These are phyloP conservation scores for Onygenales sp. DNA, from an alignment of 2,329 filamentous ascomycete species.

Conservation along the genomic window DNA sequence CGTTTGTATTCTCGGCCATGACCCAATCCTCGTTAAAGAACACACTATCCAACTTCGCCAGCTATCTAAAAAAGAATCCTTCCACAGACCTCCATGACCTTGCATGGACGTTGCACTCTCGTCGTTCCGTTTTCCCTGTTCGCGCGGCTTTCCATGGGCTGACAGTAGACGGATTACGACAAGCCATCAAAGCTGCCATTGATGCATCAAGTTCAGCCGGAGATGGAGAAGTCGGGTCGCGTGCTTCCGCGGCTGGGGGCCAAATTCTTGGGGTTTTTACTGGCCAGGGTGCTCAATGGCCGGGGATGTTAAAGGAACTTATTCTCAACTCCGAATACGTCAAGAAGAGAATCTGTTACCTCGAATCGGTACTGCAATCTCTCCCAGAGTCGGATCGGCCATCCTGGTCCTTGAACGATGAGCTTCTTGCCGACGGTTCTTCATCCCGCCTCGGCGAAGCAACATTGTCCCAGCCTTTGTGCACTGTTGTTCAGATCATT, in stretches of 20 bases:
- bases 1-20: slow-evolving; percentile 8
- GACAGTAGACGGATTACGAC: slow-evolving; percentile 5
- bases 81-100: background rate
- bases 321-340: background rate
- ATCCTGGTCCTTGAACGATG: slow-evolving; percentile 3
- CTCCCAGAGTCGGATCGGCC: slow-evolving; percentile 1
- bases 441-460: slow-evolving; percentile 13
- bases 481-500: slow-evolving; percentile 16
- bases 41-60: background rate
- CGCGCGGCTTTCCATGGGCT: background rate
- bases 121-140: background rate
- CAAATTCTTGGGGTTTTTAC: slow-evolving; percentile 7
- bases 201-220: background rate
- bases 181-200: background rate
- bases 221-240: background rate
- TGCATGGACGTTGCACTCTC: slow-evolving; percentile 5
- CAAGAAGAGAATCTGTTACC: background rate
- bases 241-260: background rate
- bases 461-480: slow-evolving; percentile 14
- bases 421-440: background rate
- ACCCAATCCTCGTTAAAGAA: background rate
- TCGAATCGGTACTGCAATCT: background rate
- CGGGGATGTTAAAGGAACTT: slow-evolving; percentile 4
- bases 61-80: background rate
- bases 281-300: slow-evolving; percentile 10